Evolutionary conservation across 2,329 filamentous ascomycete genomes (phyloP), one percentile per base, ranked within the genome.

Genomic region (Pestalotiopsis sp.): DNA sequence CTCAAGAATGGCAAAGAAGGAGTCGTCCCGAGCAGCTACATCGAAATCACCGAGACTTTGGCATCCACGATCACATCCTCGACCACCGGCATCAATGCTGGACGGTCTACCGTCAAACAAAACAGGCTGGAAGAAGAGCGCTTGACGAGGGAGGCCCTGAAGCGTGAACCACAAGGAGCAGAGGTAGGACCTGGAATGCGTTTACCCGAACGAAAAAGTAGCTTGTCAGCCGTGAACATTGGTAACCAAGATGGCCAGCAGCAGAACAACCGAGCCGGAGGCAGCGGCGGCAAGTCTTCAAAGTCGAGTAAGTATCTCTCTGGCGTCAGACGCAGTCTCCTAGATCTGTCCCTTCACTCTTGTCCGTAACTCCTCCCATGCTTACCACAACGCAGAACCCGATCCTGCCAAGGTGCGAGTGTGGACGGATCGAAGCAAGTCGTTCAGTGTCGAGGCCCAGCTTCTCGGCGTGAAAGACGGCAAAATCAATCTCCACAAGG

Each of bases 401-500:
- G 94, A 99, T 79, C 79, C 89, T 14, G 83, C 88, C 65, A 97
- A 96, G 81, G 89, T 97, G 39, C 90, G 96, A 71, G 94, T 91
- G 2, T 99, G 96, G 96, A 97, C 94, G 39, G 96, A 99, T 80
- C 89, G 96, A 73, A 94, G 94, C 44, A 96, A 95, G 74, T 95
- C 94, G 1, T 99, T 99, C 82, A 98, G 94, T 73, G 96, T 99
- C 66, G 96, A 98, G 72, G 96, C 96, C 17, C 94, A 99, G 78
- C 99, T 98, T 76, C 89, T 99, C 64, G 95, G 94, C 35, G 86
- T 98, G 65, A 94, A 94, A 78, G 96, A 98, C 77, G 94, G 94
- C 71, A 98, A 98, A 80, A 97, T 99, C 72, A 97, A 99, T 80
- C 85, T 99, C 24, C 96, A 99, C 84, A 99, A 99, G 83, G 87